Evolutionary conservation across 805 yeast genomes (phyloP).

Genomic region (Debaryomyces hansenii): DNA sequence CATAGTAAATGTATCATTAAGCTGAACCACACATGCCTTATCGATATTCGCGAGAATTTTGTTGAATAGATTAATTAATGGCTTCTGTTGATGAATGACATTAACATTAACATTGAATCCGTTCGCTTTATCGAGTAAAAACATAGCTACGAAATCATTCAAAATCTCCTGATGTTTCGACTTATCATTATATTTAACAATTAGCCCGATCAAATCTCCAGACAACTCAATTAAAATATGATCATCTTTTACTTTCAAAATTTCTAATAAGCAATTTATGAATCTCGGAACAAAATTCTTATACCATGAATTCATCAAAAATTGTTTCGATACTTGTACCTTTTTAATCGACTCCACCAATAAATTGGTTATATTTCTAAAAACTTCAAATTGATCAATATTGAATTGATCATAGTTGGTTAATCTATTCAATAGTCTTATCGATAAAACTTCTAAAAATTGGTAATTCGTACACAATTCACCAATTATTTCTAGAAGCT

Average conservation of each 20-base stretch:
- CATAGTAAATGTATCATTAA: not conserved
- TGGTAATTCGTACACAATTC: conserved; percentile 40
- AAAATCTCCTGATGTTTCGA: conserved; percentile 48
- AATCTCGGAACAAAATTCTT: conserved; percentile 44
- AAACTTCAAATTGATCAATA: conserved; percentile 5
- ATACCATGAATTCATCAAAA: conserved; percentile 43
- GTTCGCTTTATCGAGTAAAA: conserved; percentile 23
- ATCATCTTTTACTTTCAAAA: conserved; percentile 6
- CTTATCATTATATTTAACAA: conserved; percentile 38
- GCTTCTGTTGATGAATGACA: conserved; percentile 24
- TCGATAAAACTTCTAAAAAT: conserved; percentile 43
- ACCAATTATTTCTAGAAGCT: conserved; percentile 20
- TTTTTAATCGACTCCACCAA: conserved; percentile 27
- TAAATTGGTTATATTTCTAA: conserved; percentile 16
- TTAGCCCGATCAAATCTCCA: conserved; percentile 43
- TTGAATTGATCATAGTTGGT: conserved; percentile 6
- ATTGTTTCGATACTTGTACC: conserved; percentile 29
- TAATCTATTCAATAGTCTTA: conserved; percentile 44
- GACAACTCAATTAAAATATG: conserved; percentile 33
- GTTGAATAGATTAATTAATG: conserved; percentile 39
- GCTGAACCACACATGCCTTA: conserved; percentile 27
- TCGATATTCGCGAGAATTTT: conserved; percentile 56
- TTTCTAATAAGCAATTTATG: conserved; percentile 11
- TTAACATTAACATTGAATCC: conserved; percentile 11
- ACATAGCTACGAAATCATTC: conserved; percentile 34